Base-by-base conservation (phyloP, 352 stramenopile genomes). In the Aphanomyces invadans region DNA sequence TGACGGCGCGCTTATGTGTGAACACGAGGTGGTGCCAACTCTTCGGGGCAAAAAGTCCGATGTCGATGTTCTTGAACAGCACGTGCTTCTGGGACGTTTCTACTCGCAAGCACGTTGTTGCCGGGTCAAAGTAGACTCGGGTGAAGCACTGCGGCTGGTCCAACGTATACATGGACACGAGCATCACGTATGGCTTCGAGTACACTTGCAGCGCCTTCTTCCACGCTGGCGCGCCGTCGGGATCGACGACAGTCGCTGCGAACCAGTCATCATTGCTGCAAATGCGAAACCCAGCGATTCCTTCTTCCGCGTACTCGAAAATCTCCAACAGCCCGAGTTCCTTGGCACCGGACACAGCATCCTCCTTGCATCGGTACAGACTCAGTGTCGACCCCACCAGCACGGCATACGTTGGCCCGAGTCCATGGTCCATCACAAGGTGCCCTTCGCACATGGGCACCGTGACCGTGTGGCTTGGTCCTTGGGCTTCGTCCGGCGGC, bases 21-120 rank as follows among this genome's bases (percentile, higher is more conserved):
- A 92, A 76, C 26, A 76, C 76, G 12, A 92, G 68, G 29, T 92
- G 84, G 55, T 91, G 82, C 84, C 84, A 92, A 28, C 23, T 73
- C 73, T 25, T 70, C 39, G 5, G 66, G 36, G 73, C 63, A 48
- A 89, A 68, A 0, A 80, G 48, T 38, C 72, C 68, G 21, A 92
- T 73, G 38, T 81, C 71, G 1, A 92, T 73, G 32, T 79, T 77
- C 62, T 90, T 86, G 62, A 91, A 90, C 2, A 80, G 61, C 4
- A 76, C 74, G 23, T 79, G 73, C 0, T 75, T 81, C 26, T 76
- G 69, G n/a, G 51, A 81, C 3, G 80, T 89, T 51, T 92, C 80
- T 19, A 92, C 74, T 0, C 81, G 79, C 49, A 92, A 72, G 39
- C 74, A 80, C 0, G 79, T 81, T n/a, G 73, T 87, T 1, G 65